Conservation (phyloP, 2,329 filamentous ascomycete species). For the Fusarium sororula region DNA sequence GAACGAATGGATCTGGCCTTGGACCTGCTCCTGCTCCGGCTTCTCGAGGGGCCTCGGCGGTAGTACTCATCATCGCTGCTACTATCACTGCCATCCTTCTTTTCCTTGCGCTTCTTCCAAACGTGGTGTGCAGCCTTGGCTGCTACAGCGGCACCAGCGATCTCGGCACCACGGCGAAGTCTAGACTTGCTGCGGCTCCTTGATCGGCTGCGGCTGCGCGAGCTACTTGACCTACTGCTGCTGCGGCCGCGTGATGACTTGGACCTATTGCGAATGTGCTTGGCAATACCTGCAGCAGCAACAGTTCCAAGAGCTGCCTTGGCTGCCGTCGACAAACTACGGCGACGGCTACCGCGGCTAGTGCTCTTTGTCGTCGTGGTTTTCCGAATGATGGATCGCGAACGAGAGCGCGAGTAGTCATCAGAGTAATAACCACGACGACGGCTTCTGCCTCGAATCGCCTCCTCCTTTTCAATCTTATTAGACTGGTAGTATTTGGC, state of each 20-base stretch:
- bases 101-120: slow-evolving; percentile 68
- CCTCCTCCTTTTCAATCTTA: slow-evolving; percentile 68
- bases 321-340: slow-evolving; percentile 59
- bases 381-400: slow-evolving; percentile 50
- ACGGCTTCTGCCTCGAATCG: slow-evolving; percentile 64
- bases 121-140: slow-evolving; percentile 69
- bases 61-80: slow-evolving; percentile 51
- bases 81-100: slow-evolving; percentile 58
- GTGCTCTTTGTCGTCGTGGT: slow-evolving; percentile 50
- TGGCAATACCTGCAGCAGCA: slow-evolving; percentile 65
- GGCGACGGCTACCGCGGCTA: slow-evolving; percentile 50
- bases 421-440: slow-evolving; percentile 54
- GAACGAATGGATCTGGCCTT: slow-evolving; percentile 59
- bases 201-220: slow-evolving; percentile 29
- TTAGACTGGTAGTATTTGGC: slow-evolving; percentile 70
- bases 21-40: slow-evolving; percentile 60
- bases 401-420: slow-evolving; percentile 56
- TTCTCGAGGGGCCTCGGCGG: slow-evolving; percentile 49
- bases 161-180: slow-evolving; percentile 65
- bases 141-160: slow-evolving; percentile 67
- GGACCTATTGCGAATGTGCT: slow-evolving; percentile 66
- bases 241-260: slow-evolving; percentile 47
- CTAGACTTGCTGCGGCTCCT: slow-evolving; percentile 55
- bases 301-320: slow-evolving; percentile 68
- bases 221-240: slow-evolving; percentile 37